These are phyloP conservation scores for Emergomyces orientalis DNA, from an alignment of 2,329 filamentous ascomycete species.

Conservation along the genomic window DNA sequence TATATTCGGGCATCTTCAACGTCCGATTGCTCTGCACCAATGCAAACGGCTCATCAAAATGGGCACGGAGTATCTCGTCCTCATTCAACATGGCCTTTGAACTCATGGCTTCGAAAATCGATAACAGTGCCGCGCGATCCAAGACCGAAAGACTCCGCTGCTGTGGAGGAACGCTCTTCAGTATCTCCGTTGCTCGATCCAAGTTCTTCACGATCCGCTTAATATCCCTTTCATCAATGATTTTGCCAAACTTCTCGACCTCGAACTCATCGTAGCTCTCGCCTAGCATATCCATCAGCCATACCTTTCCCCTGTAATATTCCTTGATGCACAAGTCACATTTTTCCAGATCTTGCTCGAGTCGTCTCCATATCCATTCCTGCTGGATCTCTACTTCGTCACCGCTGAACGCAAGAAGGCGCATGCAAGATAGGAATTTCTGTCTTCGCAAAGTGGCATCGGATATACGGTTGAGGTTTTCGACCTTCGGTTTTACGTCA, in stretches of 20 bases:
- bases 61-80: constrained; percentile 43
- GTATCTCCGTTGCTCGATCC: constrained; percentile 46
- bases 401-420: constrained; percentile 58
- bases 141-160: constrained; percentile 43
- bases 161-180: constrained; percentile 43
- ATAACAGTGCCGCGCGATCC: constrained; percentile 57
- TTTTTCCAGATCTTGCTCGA: constrained; percentile 50
- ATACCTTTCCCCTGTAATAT: constrained; percentile 61
- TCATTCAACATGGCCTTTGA: constrained; percentile 65
- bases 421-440: constrained; percentile 57
- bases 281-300: constrained; percentile 53
- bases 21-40: constrained; percentile 68
- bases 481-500: constrained; percentile 35
- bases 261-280: constrained; percentile 45
- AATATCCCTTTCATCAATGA: constrained; percentile 53
- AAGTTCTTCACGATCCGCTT: constrained; percentile 53
- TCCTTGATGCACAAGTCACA: constrained; percentile 64
- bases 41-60: constrained; percentile 76
- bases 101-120: constrained; percentile 81
- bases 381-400: constrained; percentile 53
- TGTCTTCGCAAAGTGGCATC: constrained; percentile 50
- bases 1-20: constrained; percentile 64
- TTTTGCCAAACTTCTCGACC: constrained; percentile 43
- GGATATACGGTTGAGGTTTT: constrained; percentile 39
- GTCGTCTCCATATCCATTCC: constrained; percentile 48